phyloP scores from a whole-genome alignment of 192 early-diverging fungal species.

The Anaeromyces robustus region DNA sequence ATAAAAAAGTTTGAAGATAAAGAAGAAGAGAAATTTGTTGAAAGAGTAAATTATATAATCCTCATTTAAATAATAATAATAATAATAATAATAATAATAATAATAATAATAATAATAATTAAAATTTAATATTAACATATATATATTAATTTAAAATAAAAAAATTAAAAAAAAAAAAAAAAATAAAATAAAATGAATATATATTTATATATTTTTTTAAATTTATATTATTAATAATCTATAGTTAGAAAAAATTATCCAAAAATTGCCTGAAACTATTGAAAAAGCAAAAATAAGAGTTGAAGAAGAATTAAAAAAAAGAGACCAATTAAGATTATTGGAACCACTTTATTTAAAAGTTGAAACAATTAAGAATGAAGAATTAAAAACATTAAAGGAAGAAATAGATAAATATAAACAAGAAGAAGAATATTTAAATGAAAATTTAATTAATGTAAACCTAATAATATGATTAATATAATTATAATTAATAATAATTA shows the following conservation, averaged over 20 bases:
- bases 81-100: no score
- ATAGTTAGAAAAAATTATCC: constrained; percentile 15
- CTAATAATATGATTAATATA: no score
- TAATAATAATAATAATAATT: no score
- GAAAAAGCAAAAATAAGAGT: constrained; percentile 3
- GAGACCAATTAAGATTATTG: constrained; percentile 1
- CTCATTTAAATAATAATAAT: no score
- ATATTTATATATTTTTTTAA: background rate
- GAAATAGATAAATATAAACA: constrained; percentile 15
- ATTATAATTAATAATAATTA: no score
- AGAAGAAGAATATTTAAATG: background rate
- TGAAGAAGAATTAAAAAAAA: constrained; percentile 1
- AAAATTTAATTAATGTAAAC: background rate
- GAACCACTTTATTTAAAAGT: background rate
- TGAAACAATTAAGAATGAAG: background rate
- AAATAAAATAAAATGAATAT: constrained; percentile 10
- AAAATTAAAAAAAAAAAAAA: constrained; percentile 13
- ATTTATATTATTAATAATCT: background rate
- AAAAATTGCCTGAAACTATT: constrained; percentile 12
- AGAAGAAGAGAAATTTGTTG: constrained; percentile 21
- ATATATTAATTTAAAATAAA: no score
- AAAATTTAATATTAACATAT: no score
- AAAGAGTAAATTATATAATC: constrained; percentile 10
- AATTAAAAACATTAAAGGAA: constrained; percentile 13
- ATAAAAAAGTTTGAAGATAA: constrained; percentile 44